Evolutionary conservation across 768 basidiomycete species (phyloP), one percentile per base, ranked within the genome.

Genomic region (Chalciporus chontae): DNA sequence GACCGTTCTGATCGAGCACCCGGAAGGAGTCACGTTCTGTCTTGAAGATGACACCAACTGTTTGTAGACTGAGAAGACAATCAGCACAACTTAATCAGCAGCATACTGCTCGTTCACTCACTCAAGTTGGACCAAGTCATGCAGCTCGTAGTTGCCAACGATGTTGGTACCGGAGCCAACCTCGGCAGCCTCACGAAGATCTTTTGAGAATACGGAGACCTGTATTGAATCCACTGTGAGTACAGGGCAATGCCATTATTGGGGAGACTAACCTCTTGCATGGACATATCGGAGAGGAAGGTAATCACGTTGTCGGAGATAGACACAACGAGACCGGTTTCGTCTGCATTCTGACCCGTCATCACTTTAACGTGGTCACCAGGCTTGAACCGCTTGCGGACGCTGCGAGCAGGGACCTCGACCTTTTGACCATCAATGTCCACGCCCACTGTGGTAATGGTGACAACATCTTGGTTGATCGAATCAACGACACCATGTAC

Each of bases 341-440:
- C 94, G 61, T 96, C 91, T 8, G 83, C 81, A 63, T 97, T 96
- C 69, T 93, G 85, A 19, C 96, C 96, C 14, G 85, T 78, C 85
- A 98, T 93, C 50, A 98, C 95, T 71, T 98, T 98, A 70, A 99
- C 93, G 61, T 99, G 96, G 70, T 98, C 95, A 62, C 96, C 96
- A 48, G 93, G 80, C 65, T 92, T 94, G 77, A 99, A 98, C 39
- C 87, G 77, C 71, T 99, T 99, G 60, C 94, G 77, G 3, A 98
- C 94, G 65, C 88, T 88, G 47, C 89, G 77, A 1, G 91, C 90
- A 9, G 89, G 86, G 8, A 94, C 77, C 51, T 94, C 90, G 48
- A 94, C 79, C 64, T 86, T 84, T 65, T 91, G 87, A 0, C 87
- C 89, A 51, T 91, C 89, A 44, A 95, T 78, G 51, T 96, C 94